phyloP scores from a whole-genome alignment of 2,329 filamentous ascomycete species.

The Pseudonectria buxi region DNA sequence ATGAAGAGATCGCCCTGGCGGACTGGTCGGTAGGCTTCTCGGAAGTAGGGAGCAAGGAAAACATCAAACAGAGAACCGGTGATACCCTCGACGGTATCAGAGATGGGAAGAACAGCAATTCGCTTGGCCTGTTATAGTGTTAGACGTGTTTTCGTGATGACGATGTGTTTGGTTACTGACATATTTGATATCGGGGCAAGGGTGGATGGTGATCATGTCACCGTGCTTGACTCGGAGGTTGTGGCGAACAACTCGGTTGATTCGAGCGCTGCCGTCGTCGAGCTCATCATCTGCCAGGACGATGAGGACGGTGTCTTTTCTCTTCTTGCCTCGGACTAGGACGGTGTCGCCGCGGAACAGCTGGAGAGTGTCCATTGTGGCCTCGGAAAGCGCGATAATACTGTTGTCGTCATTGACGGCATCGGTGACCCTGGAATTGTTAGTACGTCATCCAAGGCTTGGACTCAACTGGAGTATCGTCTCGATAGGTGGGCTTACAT shows the following conservation, averaged over 20 bases:
- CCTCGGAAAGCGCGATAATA: slow-evolving; percentile 95
- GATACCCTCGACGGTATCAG: slow-evolving; percentile 94
- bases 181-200: slow-evolving; percentile 99
- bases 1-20: slow-evolving; percentile 97
- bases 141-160: slow-evolving; percentile 2
- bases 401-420: slow-evolving; percentile 99
- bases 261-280: slow-evolving; percentile 91
- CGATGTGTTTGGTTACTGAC: slow-evolving; percentile 48
- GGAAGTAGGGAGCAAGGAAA: slow-evolving; percentile 98
- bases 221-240: slow-evolving; percentile 98
- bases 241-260: slow-evolving; percentile 98
- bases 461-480: slow-evolving; percentile 1
- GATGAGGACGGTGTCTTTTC: slow-evolving; percentile 97
- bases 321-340: slow-evolving; percentile 97
- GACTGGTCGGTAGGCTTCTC: slow-evolving; percentile 95
- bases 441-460: slow-evolving; percentile 10
- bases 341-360: slow-evolving; percentile 99
- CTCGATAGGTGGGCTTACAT: slow-evolving; percentile 58
- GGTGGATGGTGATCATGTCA: slow-evolving; percentile 93
- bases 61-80: slow-evolving; percentile 98
- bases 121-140: slow-evolving; percentile 71
- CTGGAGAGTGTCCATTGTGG: slow-evolving; percentile 97
- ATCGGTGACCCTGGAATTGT: slow-evolving; percentile 77
- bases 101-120: slow-evolving; percentile 95
- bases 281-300: slow-evolving; percentile 96